Evolutionary conservation across 768 basidiomycete species (phyloP).

Genomic region (Serendipita sp.): DNA sequence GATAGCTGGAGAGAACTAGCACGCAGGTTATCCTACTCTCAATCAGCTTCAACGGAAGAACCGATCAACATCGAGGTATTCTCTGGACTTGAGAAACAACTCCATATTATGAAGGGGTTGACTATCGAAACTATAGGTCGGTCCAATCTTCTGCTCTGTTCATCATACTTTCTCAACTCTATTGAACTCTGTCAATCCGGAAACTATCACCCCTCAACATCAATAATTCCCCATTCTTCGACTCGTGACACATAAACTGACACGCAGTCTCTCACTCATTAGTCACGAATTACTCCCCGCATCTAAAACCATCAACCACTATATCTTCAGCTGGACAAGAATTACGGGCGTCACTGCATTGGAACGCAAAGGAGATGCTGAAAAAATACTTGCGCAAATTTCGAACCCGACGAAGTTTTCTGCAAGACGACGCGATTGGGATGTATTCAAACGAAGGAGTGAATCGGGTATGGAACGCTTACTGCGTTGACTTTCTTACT

Average conservation of each 20-base stretch:
- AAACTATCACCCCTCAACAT: slow-evolving; percentile 14
- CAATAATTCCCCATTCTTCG: slow-evolving; percentile 15
- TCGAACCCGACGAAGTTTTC: slow-evolving; percentile 24
- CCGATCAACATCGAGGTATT: slow-evolving; percentile 53
- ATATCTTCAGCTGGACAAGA: slow-evolving; percentile 56
- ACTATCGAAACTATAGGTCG: slow-evolving; percentile 73
- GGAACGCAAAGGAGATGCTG: slow-evolving; percentile 64
- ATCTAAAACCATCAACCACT: slow-evolving; percentile 54
- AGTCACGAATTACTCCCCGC: slow-evolving; percentile 85
- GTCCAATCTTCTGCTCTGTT: slow-evolving; percentile 24
- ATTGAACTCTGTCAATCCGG: slow-evolving; percentile 12
- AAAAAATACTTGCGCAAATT: slow-evolving; percentile 50
- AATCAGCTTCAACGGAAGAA: neutral
- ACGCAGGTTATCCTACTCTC: neutral
- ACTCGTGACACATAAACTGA: slow-evolving; percentile 37
- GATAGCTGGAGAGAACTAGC: slow-evolving; percentile 7
- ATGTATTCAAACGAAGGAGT: neutral
- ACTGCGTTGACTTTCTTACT: neutral
- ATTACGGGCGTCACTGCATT: slow-evolving; percentile 43
- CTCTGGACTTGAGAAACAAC: slow-evolving; percentile 54
- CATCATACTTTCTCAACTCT: slow-evolving; percentile 13
- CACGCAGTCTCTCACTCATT: slow-evolving; percentile 68
- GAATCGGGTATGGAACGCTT: neutral
- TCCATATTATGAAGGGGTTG: slow-evolving; percentile 37
- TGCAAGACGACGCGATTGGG: neutral